Conservation (phyloP, 345 rosid genomes). For the Ailanthus altissimus region DNA sequence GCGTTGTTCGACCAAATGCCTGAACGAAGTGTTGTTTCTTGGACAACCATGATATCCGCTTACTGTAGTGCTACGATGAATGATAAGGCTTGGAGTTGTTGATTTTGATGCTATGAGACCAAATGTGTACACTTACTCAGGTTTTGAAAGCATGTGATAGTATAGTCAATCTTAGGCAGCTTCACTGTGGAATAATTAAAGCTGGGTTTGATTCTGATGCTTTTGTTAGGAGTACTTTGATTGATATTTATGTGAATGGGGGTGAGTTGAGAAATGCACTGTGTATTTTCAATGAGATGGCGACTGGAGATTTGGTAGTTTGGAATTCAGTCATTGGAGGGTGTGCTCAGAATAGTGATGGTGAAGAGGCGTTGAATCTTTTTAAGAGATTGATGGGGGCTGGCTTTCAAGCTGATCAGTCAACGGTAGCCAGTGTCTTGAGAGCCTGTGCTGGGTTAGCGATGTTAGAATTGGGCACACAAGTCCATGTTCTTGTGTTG, state of each 20-base stretch:
- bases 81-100: slow-evolving; percentile 38
- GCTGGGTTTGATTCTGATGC: slow-evolving; percentile 65
- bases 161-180: slow-evolving; percentile 44
- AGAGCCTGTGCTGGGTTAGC: slow-evolving; percentile 69
- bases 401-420: slow-evolving; percentile 55
- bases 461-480: slow-evolving; percentile 64
- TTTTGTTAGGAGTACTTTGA: slow-evolving; percentile 69
- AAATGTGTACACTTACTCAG: slow-evolving; percentile 61
- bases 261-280: slow-evolving; percentile 47
- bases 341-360: slow-evolving; percentile 65
- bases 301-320: slow-evolving; percentile 60
- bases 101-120: slow-evolving; percentile 55
- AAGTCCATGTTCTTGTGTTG: slow-evolving; percentile 66
- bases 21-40: slow-evolving; percentile 46
- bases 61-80: slow-evolving; percentile 37
- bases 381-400: slow-evolving; percentile 64
- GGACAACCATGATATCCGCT: slow-evolving; percentile 80
- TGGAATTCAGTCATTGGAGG: slow-evolving; percentile 78
- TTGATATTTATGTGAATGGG: slow-evolving; percentile 61
- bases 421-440: slow-evolving; percentile 62
- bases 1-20: slow-evolving; percentile 39
- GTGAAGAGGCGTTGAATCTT: slow-evolving; percentile 53
- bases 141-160: slow-evolving; percentile 57
- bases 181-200: slow-evolving; percentile 52
- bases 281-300: slow-evolving; percentile 55